Conservation (phyloP, 768 basidiomycete species). For the Pleurotus sapidus region DNA sequence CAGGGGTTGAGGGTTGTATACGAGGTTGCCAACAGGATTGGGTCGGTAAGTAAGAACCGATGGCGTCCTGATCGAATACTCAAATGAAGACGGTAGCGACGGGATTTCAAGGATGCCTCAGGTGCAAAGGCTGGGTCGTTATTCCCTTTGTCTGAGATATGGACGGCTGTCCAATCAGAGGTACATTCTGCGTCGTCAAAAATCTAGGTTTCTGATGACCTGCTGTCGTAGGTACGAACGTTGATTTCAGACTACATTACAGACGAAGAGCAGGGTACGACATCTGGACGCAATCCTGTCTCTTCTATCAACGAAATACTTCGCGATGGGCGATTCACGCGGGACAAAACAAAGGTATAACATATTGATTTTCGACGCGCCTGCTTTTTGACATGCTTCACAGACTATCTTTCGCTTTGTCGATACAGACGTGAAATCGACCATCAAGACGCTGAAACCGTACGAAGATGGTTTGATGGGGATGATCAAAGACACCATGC, state of each 20-base stretch:
- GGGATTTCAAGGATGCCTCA: conserved; percentile 87
- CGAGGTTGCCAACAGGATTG: conserved; percentile 89
- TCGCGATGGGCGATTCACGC: conserved; percentile 72
- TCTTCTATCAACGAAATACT: conserved; percentile 93
- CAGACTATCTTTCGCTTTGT: conserved; percentile 89
- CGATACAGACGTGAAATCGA: conserved; percentile 80
- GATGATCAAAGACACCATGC: conserved; percentile 87
- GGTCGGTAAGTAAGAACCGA: conserved; percentile 63
- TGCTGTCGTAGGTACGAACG: conserved; percentile 61
- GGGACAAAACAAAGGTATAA: conserved; percentile 77
- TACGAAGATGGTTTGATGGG: conserved; percentile 86
- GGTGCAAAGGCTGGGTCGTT: conserved; percentile 72
- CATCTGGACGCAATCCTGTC: conserved; percentile 82
- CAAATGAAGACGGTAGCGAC: conserved; percentile 49
- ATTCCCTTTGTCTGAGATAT: conserved; percentile 84
- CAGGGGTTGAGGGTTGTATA: conserved; percentile 89
- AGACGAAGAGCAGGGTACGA: conserved; percentile 83
- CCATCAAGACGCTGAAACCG: conserved; percentile 61
- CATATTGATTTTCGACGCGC: not conserved
- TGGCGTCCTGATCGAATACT: not conserved
- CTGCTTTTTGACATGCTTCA: not conserved
- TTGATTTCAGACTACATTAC: conserved; percentile 87
- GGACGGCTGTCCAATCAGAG: conserved; percentile 87
- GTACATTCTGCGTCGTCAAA: conserved; percentile 35
- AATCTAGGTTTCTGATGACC: too few relatives aligned